Base-by-base conservation (phyloP, 192 early-diverging fungal genomes). In the Coemansia sp. region DNA sequence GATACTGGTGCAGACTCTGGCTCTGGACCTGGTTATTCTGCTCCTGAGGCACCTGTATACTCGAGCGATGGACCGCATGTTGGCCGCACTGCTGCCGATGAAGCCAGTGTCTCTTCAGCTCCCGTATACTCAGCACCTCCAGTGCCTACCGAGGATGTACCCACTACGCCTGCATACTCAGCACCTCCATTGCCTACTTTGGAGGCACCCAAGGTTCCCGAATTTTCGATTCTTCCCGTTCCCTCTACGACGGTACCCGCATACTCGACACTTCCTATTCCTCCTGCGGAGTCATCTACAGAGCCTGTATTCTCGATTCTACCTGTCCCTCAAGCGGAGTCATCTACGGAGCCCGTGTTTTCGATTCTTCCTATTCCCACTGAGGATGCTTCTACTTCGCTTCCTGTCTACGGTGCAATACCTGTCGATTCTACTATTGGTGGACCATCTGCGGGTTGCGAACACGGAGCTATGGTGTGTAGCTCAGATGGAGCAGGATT, bases 391-490 rank as follows among this genome's bases (percentile, higher is more conserved):
- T 30, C 25, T 69, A 39, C 67, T 20, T 20, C 7, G 5, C 25
- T 60, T 52, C 17, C 51, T 17, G 52, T 22, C 20, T 30, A 36
- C 56, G 29, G 29, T 39, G 32, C 60, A 20, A 54, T 6, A 8
- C 42, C 64, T 20, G 5, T 46, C 17, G 19, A 54, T 20, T 42
- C 58, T 3, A 20, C 24, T 53, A 50, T 42, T 30, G 52, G 6
- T 11, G 55, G 31, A 14, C 23, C 62, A 27, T 21, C 61, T 2
- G 33, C 30, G 53, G 24, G n/a, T 2, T 75, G 77, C 72, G 64
- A 56, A 0, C 77, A 80, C 53, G 77, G 77, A 17, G 57, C 30
- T 3, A 57, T 64, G 59, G 20, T 31, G n/a, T 80, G 77, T 72
- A 46, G 51, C 23, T 32, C 64, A 2, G 51, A 54, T 42, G 61